A percentile compares a stretch with the other conserved stretches of the same genome.
Conservation (phyloP, 768 basidiomycete species). For the Rubroboletus satanas region DNA sequence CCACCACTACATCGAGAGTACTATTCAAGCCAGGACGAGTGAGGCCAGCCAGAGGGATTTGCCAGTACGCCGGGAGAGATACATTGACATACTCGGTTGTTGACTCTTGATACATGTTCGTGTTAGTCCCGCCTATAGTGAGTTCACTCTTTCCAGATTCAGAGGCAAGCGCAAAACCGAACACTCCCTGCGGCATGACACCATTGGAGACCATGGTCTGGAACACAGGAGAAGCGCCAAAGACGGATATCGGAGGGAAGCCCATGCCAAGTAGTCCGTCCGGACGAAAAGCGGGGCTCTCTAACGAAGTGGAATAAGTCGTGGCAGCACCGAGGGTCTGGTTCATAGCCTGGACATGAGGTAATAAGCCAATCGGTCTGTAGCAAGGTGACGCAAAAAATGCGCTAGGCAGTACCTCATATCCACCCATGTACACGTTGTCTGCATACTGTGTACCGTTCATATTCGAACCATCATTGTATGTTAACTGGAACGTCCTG, state of each 20-base stretch:
- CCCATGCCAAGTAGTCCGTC: conserved; percentile 46
- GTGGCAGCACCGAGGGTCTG: conserved; percentile 46
- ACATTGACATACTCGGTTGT: conserved; percentile 37
- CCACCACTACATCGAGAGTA: conserved; percentile 22
- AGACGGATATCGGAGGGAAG: conserved; percentile 37
- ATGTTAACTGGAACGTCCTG: conserved; percentile 31
- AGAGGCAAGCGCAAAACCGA: conserved; percentile 46
- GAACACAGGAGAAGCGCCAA: conserved; percentile 37
- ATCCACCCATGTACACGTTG: conserved; percentile 39
- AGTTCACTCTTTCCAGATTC: conserved; percentile 45
- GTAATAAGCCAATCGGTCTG: neutral
- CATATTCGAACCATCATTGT: conserved; percentile 38
- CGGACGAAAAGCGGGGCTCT: conserved; percentile 21
- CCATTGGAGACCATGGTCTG: conserved; percentile 42
- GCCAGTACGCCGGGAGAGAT: conserved; percentile 35
- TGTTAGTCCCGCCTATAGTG: conserved; percentile 53
- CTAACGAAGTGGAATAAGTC: conserved; percentile 34
- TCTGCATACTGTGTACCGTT: conserved; percentile 41
- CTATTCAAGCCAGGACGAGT: conserved; percentile 20
- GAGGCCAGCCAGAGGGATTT: conserved; percentile 33
- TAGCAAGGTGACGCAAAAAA: conserved; percentile 4
- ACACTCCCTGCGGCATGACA: conserved; percentile 34
- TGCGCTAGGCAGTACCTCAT: conserved; percentile 26
- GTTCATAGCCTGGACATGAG: conserved; percentile 27
- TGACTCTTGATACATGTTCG: conserved; percentile 40